phyloP scores from a whole-genome alignment of 345 rosid species.

The Abelmoschus esculentus region DNA sequence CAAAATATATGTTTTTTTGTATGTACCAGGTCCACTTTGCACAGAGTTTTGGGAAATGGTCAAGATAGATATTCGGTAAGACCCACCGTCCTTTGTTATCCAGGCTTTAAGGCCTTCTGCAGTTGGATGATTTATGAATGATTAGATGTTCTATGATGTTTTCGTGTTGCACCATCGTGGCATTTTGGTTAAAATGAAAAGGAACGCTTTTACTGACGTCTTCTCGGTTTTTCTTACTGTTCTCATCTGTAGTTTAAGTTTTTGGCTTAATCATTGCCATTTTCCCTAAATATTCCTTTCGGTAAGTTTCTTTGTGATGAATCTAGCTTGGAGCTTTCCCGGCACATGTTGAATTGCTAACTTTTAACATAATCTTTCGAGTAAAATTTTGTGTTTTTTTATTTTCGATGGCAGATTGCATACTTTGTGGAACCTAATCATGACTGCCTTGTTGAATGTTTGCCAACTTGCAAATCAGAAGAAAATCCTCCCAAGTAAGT shows the following conservation, averaged over 20 bases:
- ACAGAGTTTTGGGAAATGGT: constrained; percentile 77
- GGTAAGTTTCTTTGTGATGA: neutral
- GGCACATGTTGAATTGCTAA: neutral
- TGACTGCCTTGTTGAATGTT: constrained; percentile 81
- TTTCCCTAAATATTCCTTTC: neutral
- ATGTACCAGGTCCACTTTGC: constrained; percentile 68
- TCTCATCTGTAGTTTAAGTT: neutral
- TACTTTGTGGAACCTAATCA: constrained; percentile 79
- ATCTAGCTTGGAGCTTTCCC: neutral
- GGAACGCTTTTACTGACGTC: neutral
- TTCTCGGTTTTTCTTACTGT: neutral
- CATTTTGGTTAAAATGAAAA: neutral
- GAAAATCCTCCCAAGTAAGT: constrained; percentile 72
- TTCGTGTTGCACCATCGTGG: neutral
- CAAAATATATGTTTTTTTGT: neutral
- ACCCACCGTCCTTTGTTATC: neutral
- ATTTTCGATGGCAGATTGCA: constrained; percentile 48
- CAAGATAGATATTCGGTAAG: constrained; percentile 82
- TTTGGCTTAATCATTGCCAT: neutral
- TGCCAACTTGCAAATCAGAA: constrained; percentile 81
- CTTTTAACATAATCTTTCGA: neutral
- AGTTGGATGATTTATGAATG: neutral
- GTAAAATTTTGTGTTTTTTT: neutral
- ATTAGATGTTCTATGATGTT: neutral
- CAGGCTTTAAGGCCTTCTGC: neutral